These are phyloP conservation scores for Simplicillium sp. DNA, from an alignment of 2,329 filamentous ascomycete genomes.

Conservation along the genomic window DNA sequence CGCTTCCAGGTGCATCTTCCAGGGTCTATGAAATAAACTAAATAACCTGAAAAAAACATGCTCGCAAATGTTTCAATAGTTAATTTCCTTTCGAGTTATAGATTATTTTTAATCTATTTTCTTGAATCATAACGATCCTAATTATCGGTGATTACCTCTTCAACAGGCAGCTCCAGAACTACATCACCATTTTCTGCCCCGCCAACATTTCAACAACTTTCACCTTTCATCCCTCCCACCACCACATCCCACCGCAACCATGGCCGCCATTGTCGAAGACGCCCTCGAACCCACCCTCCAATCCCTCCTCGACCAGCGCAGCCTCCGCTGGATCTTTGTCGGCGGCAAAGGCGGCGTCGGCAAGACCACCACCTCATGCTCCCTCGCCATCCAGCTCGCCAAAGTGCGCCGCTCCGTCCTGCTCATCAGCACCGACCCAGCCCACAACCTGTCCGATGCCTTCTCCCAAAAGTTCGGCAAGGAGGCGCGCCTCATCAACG, in stretches of 20 bases:
- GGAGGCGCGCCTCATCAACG: conserved; percentile 85
- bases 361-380: conserved; percentile 99
- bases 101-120: too few relatives aligned
- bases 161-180: too few relatives aligned
- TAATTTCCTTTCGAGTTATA: too few relatives aligned
- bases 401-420: conserved; percentile 91
- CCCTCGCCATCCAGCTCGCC: conserved; percentile 93
- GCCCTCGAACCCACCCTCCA: conserved; percentile 87
- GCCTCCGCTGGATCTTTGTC: conserved; percentile 97
- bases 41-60: too few relatives aligned
- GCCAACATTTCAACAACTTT: not conserved
- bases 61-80: too few relatives aligned
- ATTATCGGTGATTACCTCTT: too few relatives aligned
- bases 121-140: too few relatives aligned
- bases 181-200: too few relatives aligned
- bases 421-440: conserved; percentile 95
- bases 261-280: conserved; percentile 46
- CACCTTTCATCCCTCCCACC: not conserved
- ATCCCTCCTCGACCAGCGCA: conserved; percentile 89
- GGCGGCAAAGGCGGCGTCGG: conserved; percentile 97
- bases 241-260: conserved; percentile 5
- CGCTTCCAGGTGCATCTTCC: too few relatives aligned
- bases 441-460: conserved; percentile 94
- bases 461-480: conserved; percentile 99
- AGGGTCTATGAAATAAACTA: too few relatives aligned